Conservation (phyloP, 257 asterid genomes). For the Solanum rostratum region DNA sequence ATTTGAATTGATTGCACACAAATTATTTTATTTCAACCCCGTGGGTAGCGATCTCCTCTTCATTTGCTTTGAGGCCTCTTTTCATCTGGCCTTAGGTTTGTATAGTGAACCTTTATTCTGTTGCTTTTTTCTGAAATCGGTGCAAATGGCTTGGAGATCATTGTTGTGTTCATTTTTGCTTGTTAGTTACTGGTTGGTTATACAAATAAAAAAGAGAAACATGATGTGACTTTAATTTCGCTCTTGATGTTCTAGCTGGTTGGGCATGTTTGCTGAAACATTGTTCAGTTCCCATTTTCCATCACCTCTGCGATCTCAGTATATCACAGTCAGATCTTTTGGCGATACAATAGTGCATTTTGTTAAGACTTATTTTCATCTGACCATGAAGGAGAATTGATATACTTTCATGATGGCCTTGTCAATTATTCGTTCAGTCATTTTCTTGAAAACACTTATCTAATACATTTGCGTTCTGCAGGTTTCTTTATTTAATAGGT, state of each 20-base stretch:
- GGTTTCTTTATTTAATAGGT: slow-evolving; percentile 79
- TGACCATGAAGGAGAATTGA: background rate
- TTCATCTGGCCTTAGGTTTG: background rate
- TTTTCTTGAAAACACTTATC: background rate
- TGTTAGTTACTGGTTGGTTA: background rate
- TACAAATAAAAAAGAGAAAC: background rate
- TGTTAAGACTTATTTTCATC: background rate
- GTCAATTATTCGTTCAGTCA: background rate
- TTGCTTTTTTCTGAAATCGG: background rate
- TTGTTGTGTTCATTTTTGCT: background rate
- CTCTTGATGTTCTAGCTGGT: background rate
- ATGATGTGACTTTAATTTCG: background rate
- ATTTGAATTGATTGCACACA: background rate
- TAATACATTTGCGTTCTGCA: slow-evolving; percentile 11
- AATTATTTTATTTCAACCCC: background rate
- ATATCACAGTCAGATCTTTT: background rate
- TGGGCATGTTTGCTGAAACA: background rate
- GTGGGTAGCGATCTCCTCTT: background rate
- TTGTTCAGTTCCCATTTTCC: background rate
- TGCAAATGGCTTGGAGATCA: background rate
- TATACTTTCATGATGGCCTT: background rate
- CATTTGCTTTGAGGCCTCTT: background rate
- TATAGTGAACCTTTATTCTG: background rate
- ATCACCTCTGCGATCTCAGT: background rate
- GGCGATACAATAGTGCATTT: background rate